Conservation (phyloP, 306 rosid genomes). For the Leucaena leucocephala region DNA sequence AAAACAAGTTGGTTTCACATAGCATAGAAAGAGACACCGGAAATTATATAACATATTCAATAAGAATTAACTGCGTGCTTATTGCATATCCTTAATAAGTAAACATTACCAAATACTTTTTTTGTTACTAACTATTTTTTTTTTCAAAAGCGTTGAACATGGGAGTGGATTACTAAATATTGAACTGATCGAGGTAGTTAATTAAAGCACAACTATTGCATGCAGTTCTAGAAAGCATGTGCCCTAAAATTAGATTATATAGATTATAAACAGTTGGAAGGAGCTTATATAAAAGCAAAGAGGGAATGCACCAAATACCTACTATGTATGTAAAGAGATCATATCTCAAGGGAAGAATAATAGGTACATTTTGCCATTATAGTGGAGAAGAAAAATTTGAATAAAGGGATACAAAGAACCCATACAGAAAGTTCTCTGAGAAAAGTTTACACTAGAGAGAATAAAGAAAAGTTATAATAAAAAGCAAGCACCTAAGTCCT, state of each 20-base stretch:
- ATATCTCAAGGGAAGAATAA: slow-evolving; percentile 6
- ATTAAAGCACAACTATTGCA: not conserved
- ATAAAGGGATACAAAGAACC: not conserved
- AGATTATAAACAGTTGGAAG: not conserved
- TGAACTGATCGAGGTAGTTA: not conserved
- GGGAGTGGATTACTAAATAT: not conserved
- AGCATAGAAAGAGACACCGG: not conserved
- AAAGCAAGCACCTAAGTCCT: slow-evolving; percentile 21
- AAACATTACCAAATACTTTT: not conserved
- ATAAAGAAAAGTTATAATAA: slow-evolving; percentile 27
- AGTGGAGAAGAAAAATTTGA: slow-evolving; percentile 2
- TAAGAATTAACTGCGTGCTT: not conserved
- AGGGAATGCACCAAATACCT: slow-evolving; percentile 20
- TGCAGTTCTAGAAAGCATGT: not conserved
- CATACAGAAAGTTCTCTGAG: not conserved
- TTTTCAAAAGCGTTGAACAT: not conserved
- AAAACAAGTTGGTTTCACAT: not conserved
- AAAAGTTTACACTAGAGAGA: slow-evolving; percentile 26
- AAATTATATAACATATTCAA: not conserved
- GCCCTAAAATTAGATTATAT: not conserved
- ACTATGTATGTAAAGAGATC: slow-evolving; percentile 8
- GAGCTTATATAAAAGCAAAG: slow-evolving; percentile 5
- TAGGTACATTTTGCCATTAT: not conserved
- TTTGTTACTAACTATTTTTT: not conserved
- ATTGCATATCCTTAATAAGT: not conserved